These are phyloP conservation scores for Edaphochlamys debaryana DNA, from an alignment of 139 green algal species.

Conservation along the genomic window DNA sequence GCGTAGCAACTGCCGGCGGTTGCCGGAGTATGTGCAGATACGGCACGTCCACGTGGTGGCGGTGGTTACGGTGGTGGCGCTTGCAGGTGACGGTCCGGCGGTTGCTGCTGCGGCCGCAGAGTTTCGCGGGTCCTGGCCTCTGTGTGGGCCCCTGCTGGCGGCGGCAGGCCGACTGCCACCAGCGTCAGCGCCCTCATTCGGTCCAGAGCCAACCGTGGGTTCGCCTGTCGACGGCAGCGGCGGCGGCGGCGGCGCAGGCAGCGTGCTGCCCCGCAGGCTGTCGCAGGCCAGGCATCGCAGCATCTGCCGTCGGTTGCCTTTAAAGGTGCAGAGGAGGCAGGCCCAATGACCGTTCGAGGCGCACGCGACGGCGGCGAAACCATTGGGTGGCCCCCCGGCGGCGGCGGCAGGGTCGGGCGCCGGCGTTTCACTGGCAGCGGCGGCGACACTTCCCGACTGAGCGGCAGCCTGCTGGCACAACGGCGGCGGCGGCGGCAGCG, in stretches of 20 bases:
- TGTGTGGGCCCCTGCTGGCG: no score
- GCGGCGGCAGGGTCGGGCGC: neutral
- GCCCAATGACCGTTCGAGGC: neutral
- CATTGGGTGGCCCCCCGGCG: neutral
- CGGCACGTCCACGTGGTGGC: neutral
- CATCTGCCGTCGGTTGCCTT: slow-evolving; percentile 21
- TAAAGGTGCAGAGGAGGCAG: slow-evolving; percentile 24
- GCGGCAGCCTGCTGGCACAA: neutral
- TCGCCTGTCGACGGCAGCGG: no score
- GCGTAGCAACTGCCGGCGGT: slow-evolving; percentile 4
- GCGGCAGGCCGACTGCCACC: no score
- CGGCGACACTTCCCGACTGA: neutral
- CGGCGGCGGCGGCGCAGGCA: neutral
- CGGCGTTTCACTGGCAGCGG: neutral
- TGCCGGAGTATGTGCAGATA: slow-evolving; percentile 27
- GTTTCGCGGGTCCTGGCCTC: no score
- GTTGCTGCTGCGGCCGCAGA: no score
- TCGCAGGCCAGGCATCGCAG: slow-evolving; percentile 29
- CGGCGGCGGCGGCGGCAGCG: neutral
- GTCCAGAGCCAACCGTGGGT: no score
- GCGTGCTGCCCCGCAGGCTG: slow-evolving; percentile 4
- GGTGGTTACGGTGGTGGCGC: no score
- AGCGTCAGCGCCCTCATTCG: neutral
- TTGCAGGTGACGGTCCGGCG: neutral
- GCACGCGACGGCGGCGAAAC: no score